Conservation (phyloP, 805 yeast genomes). For the Blastobotrys mokoenaii region DNA sequence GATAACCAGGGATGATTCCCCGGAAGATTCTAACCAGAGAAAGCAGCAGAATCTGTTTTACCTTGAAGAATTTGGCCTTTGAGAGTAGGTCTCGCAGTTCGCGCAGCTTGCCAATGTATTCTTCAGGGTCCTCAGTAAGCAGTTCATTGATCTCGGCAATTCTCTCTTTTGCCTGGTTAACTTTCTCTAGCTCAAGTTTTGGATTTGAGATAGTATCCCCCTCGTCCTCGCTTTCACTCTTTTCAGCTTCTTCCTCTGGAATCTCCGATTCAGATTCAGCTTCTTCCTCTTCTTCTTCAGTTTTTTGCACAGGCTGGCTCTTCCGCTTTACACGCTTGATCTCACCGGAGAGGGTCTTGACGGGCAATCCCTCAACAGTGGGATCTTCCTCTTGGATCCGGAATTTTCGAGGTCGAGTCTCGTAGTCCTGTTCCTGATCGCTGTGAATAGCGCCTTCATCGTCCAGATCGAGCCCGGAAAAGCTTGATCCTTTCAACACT, state of each 20-base stretch:
- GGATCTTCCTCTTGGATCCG: conserved; percentile 29
- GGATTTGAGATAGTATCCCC: conserved; percentile 28
- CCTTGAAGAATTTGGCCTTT: conserved; percentile 41
- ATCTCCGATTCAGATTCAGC: conserved; percentile 21
- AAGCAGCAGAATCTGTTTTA: conserved; percentile 58
- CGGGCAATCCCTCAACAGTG: conserved; percentile 67
- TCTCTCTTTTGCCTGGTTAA: conserved; percentile 64
- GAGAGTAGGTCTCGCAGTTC: conserved; percentile 33
- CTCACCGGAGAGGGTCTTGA: conserved; percentile 61
- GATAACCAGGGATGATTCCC: conserved; percentile 78
- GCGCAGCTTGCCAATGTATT: conserved; percentile 54
- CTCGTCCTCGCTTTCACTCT: conserved; percentile 21
- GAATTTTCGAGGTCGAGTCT: conserved; percentile 55
- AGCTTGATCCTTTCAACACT: conserved; percentile 10
- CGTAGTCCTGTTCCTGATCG: conserved; percentile 75
- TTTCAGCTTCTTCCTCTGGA: conserved; percentile 26
- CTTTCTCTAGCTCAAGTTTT: conserved; percentile 38
- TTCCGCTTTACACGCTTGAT: conserved; percentile 53
- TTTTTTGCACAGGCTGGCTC: conserved; percentile 20
- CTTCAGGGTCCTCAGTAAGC: conserved; percentile 84
- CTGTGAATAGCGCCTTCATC: conserved; percentile 28
- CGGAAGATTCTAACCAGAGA: conserved; percentile 82
- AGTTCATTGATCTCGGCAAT: conserved; percentile 74
- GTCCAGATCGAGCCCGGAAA: conserved; percentile 8
- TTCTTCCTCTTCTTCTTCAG: conserved; percentile 20